Evolutionary conservation across 257 asterid genomes (phyloP).

Genomic region (Handroanthus guayacan): DNA sequence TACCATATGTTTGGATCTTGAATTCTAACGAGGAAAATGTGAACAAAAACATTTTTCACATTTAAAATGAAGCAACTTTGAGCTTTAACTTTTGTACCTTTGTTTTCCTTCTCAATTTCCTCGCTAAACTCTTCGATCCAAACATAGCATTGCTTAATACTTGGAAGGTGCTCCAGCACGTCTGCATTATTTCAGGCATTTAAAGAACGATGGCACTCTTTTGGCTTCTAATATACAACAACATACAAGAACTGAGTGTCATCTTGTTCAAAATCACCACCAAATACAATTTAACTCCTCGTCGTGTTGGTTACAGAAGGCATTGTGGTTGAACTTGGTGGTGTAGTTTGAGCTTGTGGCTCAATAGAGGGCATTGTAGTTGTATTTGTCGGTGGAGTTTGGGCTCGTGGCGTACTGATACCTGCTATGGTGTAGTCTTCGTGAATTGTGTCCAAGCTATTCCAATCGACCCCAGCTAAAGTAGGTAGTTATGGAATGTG

Average conservation of each 20-base stretch:
- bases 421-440: slow-evolving; percentile 47
- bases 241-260: not conserved
- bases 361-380: slow-evolving; percentile 42
- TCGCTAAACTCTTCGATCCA: too few species aligned
- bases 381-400: slow-evolving; percentile 52
- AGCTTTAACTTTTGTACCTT: too few species aligned
- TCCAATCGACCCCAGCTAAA: slow-evolving; percentile 58
- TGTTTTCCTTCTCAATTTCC: too few species aligned
- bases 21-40: too few species aligned
- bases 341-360: slow-evolving; percentile 55
- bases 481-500: slow-evolving; percentile 49
- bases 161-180: slow-evolving; percentile 22
- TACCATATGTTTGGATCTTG: not conserved
- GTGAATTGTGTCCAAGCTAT: slow-evolving; percentile 49
- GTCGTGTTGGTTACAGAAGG: slow-evolving; percentile 47
- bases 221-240: slow-evolving; percentile 42
- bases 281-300: slow-evolving; percentile 37
- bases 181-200: slow-evolving; percentile 29
- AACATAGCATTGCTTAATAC: not conserved
- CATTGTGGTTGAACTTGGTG: slow-evolving; percentile 46
- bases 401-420: slow-evolving; percentile 50
- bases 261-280: slow-evolving; percentile 11
- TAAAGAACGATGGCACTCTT: not conserved
- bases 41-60: too few species aligned
- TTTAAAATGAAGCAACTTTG: too few species aligned